These are phyloP conservation scores for Xylaria sp. DNA, from an alignment of 2,329 filamentous ascomycete species.

Conservation along the genomic window DNA sequence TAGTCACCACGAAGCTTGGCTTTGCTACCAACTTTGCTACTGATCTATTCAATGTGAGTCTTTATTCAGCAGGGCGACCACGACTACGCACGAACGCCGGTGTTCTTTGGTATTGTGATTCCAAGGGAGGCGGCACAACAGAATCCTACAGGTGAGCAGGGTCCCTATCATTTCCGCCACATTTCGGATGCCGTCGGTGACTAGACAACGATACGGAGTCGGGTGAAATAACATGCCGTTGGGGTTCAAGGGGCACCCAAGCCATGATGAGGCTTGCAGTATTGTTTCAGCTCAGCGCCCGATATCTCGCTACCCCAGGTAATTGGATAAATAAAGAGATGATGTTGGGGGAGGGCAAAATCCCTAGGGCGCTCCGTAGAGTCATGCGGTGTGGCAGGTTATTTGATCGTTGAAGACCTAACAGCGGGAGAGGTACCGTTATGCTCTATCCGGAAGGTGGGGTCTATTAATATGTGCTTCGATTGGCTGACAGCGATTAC, in stretches of 20 bases:
- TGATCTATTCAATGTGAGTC: background rate
- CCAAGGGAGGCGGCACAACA: background rate
- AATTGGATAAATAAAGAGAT: background rate
- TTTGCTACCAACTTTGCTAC: background rate
- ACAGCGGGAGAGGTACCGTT: background rate
- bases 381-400: no score
- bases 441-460: constrained; percentile 33
- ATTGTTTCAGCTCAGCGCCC: background rate
- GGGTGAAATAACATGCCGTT: background rate
- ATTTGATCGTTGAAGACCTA: background rate
- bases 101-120: background rate
- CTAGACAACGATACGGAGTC: background rate
- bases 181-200: background rate
- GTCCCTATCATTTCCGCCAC: background rate
- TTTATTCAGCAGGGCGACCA: background rate
- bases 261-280: background rate
- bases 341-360: background rate
- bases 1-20: background rate
- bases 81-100: background rate
- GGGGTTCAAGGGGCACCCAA: background rate
- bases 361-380: background rate
- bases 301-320: background rate
- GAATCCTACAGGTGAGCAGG: background rate
- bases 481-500: constrained; percentile 17
- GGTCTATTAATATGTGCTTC: background rate